phyloP scores from a whole-genome alignment of 768 basidiomycete genomes.

The Suillus ampliporus region DNA sequence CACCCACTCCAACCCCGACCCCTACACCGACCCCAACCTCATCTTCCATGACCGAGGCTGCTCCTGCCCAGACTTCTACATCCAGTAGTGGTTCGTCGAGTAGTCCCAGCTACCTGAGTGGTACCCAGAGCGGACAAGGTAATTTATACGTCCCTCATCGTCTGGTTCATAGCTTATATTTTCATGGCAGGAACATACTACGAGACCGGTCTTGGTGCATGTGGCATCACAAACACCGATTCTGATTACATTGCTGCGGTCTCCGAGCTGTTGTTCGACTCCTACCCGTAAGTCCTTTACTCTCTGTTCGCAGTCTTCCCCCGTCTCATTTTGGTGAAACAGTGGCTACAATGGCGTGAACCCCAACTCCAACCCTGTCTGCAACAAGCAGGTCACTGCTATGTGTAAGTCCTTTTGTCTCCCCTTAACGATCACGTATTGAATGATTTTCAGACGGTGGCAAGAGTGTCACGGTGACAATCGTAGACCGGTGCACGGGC shows the following conservation, averaged over 20 bases:
- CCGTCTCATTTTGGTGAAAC: conserved; percentile 4
- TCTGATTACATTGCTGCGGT: conserved; percentile 43
- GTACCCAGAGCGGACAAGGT: conserved; percentile 58
- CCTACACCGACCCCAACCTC: neutral
- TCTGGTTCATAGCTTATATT: neutral
- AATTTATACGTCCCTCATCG: neutral
- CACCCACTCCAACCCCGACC: conserved; percentile 1
- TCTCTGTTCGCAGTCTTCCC: conserved; percentile 2
- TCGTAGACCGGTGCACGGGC: conserved; percentile 68
- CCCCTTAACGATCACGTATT: neutral
- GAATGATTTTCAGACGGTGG: conserved; percentile 50
- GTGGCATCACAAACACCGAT: conserved; percentile 41
- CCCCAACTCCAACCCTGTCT: conserved; percentile 81
- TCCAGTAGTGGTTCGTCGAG: conserved; percentile 1
- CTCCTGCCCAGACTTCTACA: conserved; percentile 25
- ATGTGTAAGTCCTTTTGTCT: conserved; percentile 49
- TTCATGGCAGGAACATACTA: conserved; percentile 39
- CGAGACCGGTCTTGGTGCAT: conserved; percentile 45
- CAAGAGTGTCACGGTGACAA: conserved; percentile 49
- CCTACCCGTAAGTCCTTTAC: conserved; percentile 36
- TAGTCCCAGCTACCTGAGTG: conserved; percentile 48
- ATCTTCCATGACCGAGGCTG: conserved; percentile 6
- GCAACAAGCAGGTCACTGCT: conserved; percentile 50
- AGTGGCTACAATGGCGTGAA: conserved; percentile 63
- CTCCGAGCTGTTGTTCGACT: conserved; percentile 38